Conservation (phyloP, 2,329 filamentous ascomycete genomes). For the Cladosporium sp. region DNA sequence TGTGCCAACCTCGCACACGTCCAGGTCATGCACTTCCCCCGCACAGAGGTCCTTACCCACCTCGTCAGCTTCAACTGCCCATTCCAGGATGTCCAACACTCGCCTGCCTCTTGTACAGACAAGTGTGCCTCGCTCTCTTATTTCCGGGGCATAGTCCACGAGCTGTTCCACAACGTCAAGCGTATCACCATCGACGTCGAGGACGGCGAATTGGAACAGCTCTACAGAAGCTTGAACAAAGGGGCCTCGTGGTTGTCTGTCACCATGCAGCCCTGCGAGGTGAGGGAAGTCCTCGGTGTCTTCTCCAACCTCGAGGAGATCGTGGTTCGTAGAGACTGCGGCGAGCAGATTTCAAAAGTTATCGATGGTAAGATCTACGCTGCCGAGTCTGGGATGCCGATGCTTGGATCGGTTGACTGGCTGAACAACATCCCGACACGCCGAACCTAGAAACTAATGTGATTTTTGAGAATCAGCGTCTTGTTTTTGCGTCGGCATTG, state of each 20-base stretch:
- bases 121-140: neutral
- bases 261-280: neutral
- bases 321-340: neutral
- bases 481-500: neutral
- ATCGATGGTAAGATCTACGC: neutral
- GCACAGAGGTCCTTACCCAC: neutral
- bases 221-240: neutral
- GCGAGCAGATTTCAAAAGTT: neutral
- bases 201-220: too few species aligned
- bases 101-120: neutral
- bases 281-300: neutral
- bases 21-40: neutral
- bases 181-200: neutral
- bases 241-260: neutral
- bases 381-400: neutral
- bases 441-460: neutral
- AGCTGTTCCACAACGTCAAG: neutral
- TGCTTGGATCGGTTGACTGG: neutral
- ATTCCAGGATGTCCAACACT: neutral
- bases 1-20: neutral
- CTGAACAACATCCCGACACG: neutral
- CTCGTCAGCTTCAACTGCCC: neutral
- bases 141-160: neutral
- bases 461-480: neutral
- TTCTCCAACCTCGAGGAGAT: constrained; percentile 2